Conservation (phyloP, 495 filamentous ascomycete species). For the Aspergillus diversus region DNA sequence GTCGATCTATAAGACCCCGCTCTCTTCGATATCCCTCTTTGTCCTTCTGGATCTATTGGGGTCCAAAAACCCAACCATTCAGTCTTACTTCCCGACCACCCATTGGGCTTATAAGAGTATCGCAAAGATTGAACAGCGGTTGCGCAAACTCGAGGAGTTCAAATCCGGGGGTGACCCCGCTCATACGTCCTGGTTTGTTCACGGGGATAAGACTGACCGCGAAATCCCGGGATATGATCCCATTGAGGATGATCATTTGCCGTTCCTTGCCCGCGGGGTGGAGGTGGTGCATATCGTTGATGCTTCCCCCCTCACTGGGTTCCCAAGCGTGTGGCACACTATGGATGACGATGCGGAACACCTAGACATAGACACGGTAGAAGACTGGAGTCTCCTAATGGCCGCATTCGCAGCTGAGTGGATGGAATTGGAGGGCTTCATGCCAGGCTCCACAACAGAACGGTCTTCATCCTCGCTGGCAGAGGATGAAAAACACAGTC, state of each 20-base stretch:
- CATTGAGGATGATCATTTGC: slow-evolving; percentile 86
- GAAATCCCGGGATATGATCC: slow-evolving; percentile 49
- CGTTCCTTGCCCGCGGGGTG: slow-evolving; percentile 83
- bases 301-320: slow-evolving; percentile 52
- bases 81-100: slow-evolving; percentile 82
- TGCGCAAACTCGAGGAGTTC: slow-evolving; percentile 62
- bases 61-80: slow-evolving; percentile 65
- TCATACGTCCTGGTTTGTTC: slow-evolving; percentile 50
- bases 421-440: slow-evolving; percentile 83
- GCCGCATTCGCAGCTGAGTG: slow-evolving; percentile 89
- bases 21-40: slow-evolving; percentile 84
- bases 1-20: slow-evolving; percentile 70
- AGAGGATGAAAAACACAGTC: slow-evolving; percentile 1
- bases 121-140: slow-evolving; percentile 66
- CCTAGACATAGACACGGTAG: slow-evolving; percentile 78
- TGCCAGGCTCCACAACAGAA: slow-evolving; percentile 34
- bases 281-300: slow-evolving; percentile 89
- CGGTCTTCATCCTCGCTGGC: not conserved
- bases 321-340: slow-evolving; percentile 86
- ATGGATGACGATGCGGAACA: slow-evolving; percentile 84
- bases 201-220: slow-evolving; percentile 56
- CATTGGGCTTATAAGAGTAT: slow-evolving; percentile 90
- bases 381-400: slow-evolving; percentile 84
- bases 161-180: slow-evolving; percentile 41
- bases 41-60: slow-evolving; percentile 93